Conservation (phyloP, 208 protist species). For the Porcisia deanei region DNA sequence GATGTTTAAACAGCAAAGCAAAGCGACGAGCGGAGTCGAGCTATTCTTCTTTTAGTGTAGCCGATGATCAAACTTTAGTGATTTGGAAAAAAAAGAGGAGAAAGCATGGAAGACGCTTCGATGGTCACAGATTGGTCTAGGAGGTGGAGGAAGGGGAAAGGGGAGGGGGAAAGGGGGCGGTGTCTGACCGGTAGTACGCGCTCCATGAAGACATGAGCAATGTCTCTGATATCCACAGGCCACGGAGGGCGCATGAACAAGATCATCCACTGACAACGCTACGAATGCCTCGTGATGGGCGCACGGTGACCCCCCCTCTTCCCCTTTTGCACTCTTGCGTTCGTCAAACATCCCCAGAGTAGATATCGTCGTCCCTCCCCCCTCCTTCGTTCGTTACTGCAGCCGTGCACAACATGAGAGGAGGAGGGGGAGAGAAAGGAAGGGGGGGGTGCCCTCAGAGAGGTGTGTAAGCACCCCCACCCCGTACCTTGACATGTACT, state of each 20-base stretch:
- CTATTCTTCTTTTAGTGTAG: neutral
- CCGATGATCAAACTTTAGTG: neutral
- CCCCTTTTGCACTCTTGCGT: too few relatives aligned
- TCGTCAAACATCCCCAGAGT: too few relatives aligned
- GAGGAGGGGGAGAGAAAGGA: too few relatives aligned
- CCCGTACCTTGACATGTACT: too few relatives aligned
- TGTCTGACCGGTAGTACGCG: neutral
- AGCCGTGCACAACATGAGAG: too few relatives aligned
- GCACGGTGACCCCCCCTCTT: too few relatives aligned
- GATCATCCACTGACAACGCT: neutral
- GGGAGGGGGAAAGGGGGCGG: neutral
- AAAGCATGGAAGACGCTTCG: neutral
- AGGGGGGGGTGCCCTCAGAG: too few relatives aligned
- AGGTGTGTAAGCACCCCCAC: too few relatives aligned
- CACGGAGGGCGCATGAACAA: neutral
- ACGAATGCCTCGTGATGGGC: neutral
- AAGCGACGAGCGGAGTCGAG: neutral
- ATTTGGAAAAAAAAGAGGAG: neutral
- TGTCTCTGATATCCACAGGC: neutral
- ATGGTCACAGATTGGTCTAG: too few relatives aligned
- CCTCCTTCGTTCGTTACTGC: too few relatives aligned
- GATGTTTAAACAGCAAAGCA: neutral
- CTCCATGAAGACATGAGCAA: neutral
- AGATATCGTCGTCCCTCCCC: too few relatives aligned
- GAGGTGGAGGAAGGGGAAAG: neutral